Conservation (phyloP, 2,329 filamentous ascomycete genomes). For the Alternaria burnsii region DNA sequence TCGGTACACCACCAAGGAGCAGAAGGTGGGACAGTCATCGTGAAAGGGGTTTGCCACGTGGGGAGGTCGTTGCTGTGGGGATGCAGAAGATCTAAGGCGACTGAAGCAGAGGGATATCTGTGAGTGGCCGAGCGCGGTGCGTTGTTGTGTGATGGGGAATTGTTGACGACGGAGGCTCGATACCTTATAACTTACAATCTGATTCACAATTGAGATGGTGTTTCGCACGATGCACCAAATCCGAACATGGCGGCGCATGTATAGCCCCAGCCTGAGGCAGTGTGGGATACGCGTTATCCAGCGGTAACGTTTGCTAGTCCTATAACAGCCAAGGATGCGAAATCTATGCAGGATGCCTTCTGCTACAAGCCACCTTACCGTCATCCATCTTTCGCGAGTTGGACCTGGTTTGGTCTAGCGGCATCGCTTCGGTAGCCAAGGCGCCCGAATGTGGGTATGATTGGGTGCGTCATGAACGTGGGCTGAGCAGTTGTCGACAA, state of each 20-base stretch:
- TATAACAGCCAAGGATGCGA: conserved; percentile 3
- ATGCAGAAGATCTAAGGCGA: not conserved
- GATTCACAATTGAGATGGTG: conserved; percentile 6
- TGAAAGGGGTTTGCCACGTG: not conserved
- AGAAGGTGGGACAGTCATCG: conserved; percentile 33
- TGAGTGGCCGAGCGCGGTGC: not conserved
- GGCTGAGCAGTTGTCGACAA: not conserved
- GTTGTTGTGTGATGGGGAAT: conserved; percentile 1
- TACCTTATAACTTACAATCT: conserved; percentile 26
- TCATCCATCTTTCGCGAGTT: conserved; percentile 7
- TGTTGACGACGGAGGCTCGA: conserved; percentile 1
- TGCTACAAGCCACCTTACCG: conserved; percentile 1
- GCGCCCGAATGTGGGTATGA: not conserved
- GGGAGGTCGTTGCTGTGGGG: not conserved
- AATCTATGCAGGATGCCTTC: not conserved
- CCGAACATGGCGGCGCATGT: not conserved
- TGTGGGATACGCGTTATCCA: conserved; percentile 8
- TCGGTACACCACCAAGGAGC: conserved; percentile 27
- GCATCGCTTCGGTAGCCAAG: conserved; percentile 11
- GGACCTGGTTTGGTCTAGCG: conserved; percentile 1
- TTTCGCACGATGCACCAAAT: conserved; percentile 7
- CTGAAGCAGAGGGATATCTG: not conserved
- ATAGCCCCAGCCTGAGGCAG: conserved; percentile 10
- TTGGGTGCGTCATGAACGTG: not conserved
- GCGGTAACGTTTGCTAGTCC: not conserved